Base-by-base conservation (phyloP, 176 grass and related monocot species). In the Paspalum vaginatum region DNA sequence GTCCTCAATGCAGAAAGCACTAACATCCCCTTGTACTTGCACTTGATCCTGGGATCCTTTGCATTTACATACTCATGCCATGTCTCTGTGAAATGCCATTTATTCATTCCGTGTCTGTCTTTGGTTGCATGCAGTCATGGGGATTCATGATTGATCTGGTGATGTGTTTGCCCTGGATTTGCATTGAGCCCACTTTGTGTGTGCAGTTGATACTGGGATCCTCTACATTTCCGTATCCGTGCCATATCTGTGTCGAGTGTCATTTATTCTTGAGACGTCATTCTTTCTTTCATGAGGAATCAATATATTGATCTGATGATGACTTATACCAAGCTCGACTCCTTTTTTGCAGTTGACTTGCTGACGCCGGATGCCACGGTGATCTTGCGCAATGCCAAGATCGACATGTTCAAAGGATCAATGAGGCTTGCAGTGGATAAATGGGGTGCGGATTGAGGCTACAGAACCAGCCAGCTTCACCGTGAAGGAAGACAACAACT, bases 401-500 rank as follows among this genome's bases (percentile, higher is more conserved):
- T 97, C 18, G 94, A 97, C 80, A 94, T 97, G 94, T 94, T 97
- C 83, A 97, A 91, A 66, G 85, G 89, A n/a, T 94, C 84, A 0
- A 97, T 97, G 94, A 87, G 91, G 81, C 89, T 97, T 53, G 91
- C 89, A 2, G 91, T 94, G 51, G 94, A 97, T 79, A 97, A 97
- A 76, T 94, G 94, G 94, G 94, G 94, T n/a, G 32, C 87, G 91
- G 5, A 80, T 94, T 13, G 94, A 97, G 56, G 81, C 88, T 8
- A 48, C 91, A 20, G 94, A 97, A 75, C 81, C 94, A 51, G 89
- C 91, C 50, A 87, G 79, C 66, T 94, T 97, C 85, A 81, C 78
- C 16, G 94, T 97, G 41, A 97, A 88, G 42, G 89, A 94, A 53
- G 94, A 94, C 73, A 94, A 97, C 75, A 94, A 97, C 84, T 67